A percentile compares a stretch with the other conserved stretches of the same genome.
These are phyloP conservation scores for Turnera subulata DNA, from an alignment of 345 rosid species.

Conservation along the genomic window DNA sequence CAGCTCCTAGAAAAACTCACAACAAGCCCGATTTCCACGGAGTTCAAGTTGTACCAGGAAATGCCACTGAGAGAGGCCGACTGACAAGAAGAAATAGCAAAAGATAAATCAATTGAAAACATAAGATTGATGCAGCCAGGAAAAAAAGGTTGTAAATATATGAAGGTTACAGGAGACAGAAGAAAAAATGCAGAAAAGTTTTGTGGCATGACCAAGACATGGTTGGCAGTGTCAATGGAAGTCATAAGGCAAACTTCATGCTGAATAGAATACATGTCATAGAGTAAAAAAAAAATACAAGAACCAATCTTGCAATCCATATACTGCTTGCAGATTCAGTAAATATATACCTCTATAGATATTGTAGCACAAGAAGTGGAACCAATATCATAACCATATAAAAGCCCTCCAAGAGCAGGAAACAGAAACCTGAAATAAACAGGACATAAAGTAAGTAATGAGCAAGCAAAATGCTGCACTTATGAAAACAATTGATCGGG, in stretches of 20 bases:
- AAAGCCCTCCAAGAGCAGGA: constrained; percentile 93
- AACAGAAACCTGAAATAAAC: constrained; percentile 77
- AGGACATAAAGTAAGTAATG: constrained; percentile 14
- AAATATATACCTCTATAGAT: constrained; percentile 52
- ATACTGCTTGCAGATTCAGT: constrained; percentile 8
- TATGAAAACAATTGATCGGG: neutral
- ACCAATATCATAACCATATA: constrained; percentile 97
- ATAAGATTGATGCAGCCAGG: neutral
- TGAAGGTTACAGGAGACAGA: no score
- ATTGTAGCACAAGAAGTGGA: constrained; percentile 92
- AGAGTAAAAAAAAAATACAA: neutral
- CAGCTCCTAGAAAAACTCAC: constrained; percentile 51
- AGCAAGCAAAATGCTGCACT: neutral
- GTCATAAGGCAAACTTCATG: neutral
- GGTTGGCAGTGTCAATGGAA: neutral
- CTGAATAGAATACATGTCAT: no score
- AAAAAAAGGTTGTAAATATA: neutral
- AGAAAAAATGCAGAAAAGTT: no score
- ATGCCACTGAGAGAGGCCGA: constrained; percentile 72
- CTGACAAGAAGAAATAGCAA: constrained; percentile 46
- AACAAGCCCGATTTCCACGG: constrained; percentile 76
- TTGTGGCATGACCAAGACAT: no score
- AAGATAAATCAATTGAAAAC: neutral
- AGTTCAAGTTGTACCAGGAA: constrained; percentile 77
- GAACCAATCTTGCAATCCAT: neutral